Conservation (phyloP, 2,329 filamentous ascomycete genomes). For the Neobulgaria alba region DNA sequence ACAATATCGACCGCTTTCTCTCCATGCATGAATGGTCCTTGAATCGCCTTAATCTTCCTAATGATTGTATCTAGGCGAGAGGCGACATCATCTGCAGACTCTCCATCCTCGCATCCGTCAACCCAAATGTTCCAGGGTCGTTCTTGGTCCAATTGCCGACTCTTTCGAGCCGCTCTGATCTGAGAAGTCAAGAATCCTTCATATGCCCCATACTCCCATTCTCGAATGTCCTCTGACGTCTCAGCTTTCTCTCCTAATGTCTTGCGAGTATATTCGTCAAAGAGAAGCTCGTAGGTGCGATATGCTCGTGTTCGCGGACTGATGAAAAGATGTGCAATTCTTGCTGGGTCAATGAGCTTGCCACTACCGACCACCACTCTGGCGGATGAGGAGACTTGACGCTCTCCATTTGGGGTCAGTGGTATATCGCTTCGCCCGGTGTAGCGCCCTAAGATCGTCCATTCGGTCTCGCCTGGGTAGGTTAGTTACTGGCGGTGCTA, state of each 20-base stretch:
- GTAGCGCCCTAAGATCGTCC: conserved; percentile 38
- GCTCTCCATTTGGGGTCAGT: conserved; percentile 32
- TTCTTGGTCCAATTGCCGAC: conserved; percentile 36
- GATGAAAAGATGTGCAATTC: conserved; percentile 36
- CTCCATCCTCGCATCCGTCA: conserved; percentile 42
- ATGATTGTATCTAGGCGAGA: conserved; percentile 42
- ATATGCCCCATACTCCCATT: conserved; percentile 44
- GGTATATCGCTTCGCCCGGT: conserved; percentile 36
- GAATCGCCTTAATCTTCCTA: conserved; percentile 38
- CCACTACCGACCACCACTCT: conserved; percentile 35
- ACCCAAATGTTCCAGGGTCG: conserved; percentile 42
- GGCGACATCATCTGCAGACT: conserved; percentile 39
- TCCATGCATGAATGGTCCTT: conserved; percentile 36
- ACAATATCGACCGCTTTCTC: conserved; percentile 40
- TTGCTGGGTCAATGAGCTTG: conserved; percentile 40
- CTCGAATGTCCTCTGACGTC: conserved; percentile 36
- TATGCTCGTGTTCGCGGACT: conserved; percentile 39
- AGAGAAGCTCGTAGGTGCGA: conserved; percentile 38
- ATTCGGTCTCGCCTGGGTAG: conserved; percentile 37
- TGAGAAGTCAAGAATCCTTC: conserved; percentile 38
- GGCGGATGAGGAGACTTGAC: conserved; percentile 36
- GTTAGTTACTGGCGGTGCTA: background rate
- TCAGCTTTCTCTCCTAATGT: conserved; percentile 24
- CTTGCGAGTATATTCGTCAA: conserved; percentile 25
- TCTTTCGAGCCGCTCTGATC: conserved; percentile 33